A percentile compares a stretch with the other conserved stretches of the same genome.
Evolutionary conservation across 1,284 basidiomycete genomes (phyloP).

Genomic region (Leccinum variabile): DNA sequence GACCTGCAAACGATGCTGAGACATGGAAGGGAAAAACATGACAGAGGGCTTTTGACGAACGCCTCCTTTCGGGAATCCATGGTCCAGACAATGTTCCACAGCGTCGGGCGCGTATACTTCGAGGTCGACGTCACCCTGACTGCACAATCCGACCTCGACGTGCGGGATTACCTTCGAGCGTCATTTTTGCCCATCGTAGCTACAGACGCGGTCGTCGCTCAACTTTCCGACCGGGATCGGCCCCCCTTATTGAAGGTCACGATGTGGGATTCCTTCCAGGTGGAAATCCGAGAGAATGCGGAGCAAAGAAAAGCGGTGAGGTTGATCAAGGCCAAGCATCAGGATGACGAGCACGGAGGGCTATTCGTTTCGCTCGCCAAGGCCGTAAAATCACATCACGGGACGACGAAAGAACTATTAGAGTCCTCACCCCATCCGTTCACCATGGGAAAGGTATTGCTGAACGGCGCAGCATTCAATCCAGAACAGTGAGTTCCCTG

Average conservation of each 20-base stretch:
- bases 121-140: slow-evolving; percentile 2
- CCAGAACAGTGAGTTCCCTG: background rate
- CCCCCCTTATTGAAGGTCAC: slow-evolving; percentile 12
- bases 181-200: slow-evolving; percentile 1
- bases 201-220: background rate
- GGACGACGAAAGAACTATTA: background rate
- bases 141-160: background rate
- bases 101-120: background rate
- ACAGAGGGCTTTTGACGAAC: background rate
- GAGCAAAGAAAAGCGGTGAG: background rate
- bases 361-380: background rate
- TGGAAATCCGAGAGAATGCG: background rate
- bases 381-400: background rate
- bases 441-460: background rate
- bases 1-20: slow-evolving; percentile 6
- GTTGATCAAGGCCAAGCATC: slow-evolving; percentile 4
- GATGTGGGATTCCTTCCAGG: slow-evolving; percentile 7
- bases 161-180: background rate
- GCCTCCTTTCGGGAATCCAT: background rate
- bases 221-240: background rate
- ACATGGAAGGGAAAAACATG: slow-evolving; percentile 5
- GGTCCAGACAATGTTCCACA: slow-evolving; percentile 1
- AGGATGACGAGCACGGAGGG: background rate
- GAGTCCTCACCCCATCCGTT: background rate
- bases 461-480: background rate